Base-by-base conservation (phyloP, 2,329 filamentous ascomycete species). In the Clonostachys rosea region DNA sequence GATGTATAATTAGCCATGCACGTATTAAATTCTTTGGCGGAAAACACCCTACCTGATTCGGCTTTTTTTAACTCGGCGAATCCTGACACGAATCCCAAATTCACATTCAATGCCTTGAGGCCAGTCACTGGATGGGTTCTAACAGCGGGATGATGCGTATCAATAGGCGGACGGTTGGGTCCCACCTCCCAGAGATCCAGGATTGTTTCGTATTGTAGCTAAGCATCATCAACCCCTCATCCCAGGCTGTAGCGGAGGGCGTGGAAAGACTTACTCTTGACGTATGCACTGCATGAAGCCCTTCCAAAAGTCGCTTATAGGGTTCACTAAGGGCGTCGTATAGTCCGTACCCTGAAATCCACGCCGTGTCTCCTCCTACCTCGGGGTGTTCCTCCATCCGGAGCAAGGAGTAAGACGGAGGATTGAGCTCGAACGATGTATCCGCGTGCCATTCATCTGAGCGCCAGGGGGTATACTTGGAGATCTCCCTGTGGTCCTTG, bases 11-110 rank as follows among this genome's bases (percentile, higher is more conserved):
- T 40, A 18, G 37, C 4, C 1, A 30, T 43, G 34, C 42, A 43
- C 16, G 2, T 43, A 10, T 35, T 12, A 2, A 71, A 65, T 52
- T 72, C 90, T 8, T 91, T 69, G 65, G 91, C 86, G 58, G 87
- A 82, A 46, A 91, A 74, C 8, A 91, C 70, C 42, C 76, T 76
- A 53, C 94, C 89, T 3, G 84, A 89, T 61, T 95, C 91, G 60
- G 95, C 90, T 60, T 89, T 88, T 69, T 95, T 95, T 59, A 86
- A 80, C 10, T 89, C 89, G 2, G 92, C 79, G 46, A 95, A 92
- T 30, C 83, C 76, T 43, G 89, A 83, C 6, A 87, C 92, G 69
- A 94, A 95, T 59, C 92, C 87, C 5, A 85, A 85, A 62, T 95
- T 95, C 30, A 95, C 80, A 55, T 80, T 95, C 7, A 95, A 69